Conservation (phyloP, 2,329 filamentous ascomycete genomes). For the Didymella sp. region DNA sequence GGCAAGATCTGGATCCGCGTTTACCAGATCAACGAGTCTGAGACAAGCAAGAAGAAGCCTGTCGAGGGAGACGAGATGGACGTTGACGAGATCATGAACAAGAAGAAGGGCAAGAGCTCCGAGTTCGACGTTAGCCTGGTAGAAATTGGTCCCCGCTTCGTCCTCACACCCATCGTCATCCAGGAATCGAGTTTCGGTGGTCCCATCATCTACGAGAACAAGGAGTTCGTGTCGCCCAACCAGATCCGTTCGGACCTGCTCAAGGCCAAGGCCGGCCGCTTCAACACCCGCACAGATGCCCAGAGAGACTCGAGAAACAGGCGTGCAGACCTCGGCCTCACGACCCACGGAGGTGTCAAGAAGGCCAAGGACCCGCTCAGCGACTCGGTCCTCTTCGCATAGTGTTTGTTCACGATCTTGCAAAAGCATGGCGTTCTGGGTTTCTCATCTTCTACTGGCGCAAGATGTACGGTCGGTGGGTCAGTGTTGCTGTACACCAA, state of each 20-base stretch:
- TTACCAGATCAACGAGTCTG: conserved; percentile 89
- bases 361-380: conserved; percentile 74
- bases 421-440: conserved; percentile 31
- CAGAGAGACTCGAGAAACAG: conserved; percentile 74
- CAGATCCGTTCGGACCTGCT: conserved; percentile 85
- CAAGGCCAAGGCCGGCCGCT: conserved; percentile 75
- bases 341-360: conserved; percentile 68
- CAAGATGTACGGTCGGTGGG: conserved; percentile 13
- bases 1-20: conserved; percentile 96
- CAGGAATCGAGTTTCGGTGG: conserved; percentile 94
- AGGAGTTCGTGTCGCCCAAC: conserved; percentile 96
- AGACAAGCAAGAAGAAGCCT: conserved; percentile 60
- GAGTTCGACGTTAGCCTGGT: conserved; percentile 82
- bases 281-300: conserved; percentile 78
- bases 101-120: conserved; percentile 57
- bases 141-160: conserved; percentile 92
- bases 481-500: conserved; percentile 22
- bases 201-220: conserved; percentile 97
- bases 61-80: conserved; percentile 52
- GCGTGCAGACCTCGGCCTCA: conserved; percentile 77
- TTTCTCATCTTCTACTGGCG: conserved; percentile 20
- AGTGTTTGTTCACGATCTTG: conserved; percentile 37
- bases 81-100: conserved; percentile 39
- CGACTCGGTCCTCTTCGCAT: conserved; percentile 77
- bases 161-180: conserved; percentile 92